Evolutionary conservation across 139 green algal species (phyloP).

Genomic region (Pleodorina starrii): DNA sequence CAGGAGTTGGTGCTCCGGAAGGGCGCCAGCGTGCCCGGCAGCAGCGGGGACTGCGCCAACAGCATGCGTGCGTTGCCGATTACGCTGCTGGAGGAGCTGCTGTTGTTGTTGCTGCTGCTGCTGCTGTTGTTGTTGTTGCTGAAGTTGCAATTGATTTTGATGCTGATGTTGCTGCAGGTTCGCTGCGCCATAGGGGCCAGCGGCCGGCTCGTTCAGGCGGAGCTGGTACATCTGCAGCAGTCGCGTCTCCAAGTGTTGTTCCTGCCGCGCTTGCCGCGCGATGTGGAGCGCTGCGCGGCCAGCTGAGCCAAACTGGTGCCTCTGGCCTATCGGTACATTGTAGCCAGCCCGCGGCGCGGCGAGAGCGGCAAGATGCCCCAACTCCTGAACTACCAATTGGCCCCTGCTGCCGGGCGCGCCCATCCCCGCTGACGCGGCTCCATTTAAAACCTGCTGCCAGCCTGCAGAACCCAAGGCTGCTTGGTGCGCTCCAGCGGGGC

Average conservation of each 20-base stretch:
- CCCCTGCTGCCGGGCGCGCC: not conserved
- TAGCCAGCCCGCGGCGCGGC: not conserved
- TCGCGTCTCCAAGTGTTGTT: not conserved
- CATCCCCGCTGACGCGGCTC: not conserved
- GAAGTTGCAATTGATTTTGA: not conserved
- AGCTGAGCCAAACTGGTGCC: conserved; percentile 1
- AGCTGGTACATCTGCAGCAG: not conserved
- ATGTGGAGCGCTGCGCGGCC: conserved; percentile 24
- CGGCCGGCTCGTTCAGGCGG: not conserved
- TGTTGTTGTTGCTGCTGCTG: not conserved
- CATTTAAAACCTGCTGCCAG: conserved; percentile 22
- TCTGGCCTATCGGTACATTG: not conserved
- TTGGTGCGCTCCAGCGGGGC: not conserved
- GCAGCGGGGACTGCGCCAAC: not conserved
- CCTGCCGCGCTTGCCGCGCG: not conserved
- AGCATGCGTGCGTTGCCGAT: not conserved
- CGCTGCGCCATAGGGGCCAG: not conserved
- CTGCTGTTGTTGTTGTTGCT: not conserved
- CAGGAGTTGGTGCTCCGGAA: not conserved
- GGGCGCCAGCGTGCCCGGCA: not conserved
- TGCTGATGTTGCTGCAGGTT: conserved; percentile 8
- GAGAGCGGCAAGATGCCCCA: not conserved
- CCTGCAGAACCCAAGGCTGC: not conserved
- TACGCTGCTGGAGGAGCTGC: not conserved
- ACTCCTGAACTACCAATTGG: not conserved